Conservation (phyloP, 768 basidiomycete genomes). For the Rhodotorula graminis region DNA sequence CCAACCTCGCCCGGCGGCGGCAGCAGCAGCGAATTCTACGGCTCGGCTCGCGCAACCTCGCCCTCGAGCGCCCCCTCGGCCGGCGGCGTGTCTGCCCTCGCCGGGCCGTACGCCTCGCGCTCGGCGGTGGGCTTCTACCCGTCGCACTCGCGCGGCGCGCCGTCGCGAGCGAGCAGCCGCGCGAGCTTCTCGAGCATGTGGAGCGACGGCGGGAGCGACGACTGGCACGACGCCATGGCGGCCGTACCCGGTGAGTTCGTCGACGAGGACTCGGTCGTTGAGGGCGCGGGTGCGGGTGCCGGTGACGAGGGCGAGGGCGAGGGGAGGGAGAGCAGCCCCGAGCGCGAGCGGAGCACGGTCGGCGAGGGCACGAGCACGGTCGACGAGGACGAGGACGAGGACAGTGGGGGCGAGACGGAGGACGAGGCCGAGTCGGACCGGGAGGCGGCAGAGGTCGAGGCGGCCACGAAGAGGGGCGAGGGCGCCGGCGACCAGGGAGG, state of each 20-base stretch:
- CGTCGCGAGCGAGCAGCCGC: constrained; percentile 9
- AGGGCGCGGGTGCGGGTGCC: background rate
- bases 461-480: background rate
- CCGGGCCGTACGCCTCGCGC: background rate
- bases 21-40: background rate
- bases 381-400: constrained; percentile 22
- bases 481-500: background rate
- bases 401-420: constrained; percentile 1
- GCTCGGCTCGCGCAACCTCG: background rate
- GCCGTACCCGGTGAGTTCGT: constrained; percentile 32
- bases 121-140: background rate
- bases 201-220: constrained; percentile 19
- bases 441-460: constrained; percentile 5
- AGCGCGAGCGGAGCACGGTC: background rate
- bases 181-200: constrained; percentile 25
- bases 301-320: background rate
- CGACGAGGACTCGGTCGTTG: constrained; percentile 7
- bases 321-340: background rate
- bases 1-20: too few relatives aligned
- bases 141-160: constrained; percentile 11
- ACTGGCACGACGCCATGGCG: constrained; percentile 6
- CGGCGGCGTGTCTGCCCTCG: too few relatives aligned
- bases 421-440: constrained; percentile 3
- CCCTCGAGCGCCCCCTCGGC: background rate
- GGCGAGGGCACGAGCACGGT: background rate